These are phyloP conservation scores for Daldinia sp. DNA, from an alignment of 2,329 filamentous ascomycete genomes.

Conservation along the genomic window DNA sequence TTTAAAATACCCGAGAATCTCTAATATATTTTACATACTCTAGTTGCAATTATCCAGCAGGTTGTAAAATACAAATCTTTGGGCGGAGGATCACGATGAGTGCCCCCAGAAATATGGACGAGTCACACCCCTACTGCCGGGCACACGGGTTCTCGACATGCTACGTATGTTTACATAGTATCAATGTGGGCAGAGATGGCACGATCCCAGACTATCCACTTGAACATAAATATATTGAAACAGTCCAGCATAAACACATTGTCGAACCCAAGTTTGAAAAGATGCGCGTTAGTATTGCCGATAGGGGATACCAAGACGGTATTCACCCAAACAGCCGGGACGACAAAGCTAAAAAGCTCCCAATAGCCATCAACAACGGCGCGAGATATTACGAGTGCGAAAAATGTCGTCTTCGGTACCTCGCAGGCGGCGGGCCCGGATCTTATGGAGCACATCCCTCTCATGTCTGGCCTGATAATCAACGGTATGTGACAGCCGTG, in stretches of 20 bases:
- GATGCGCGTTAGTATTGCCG: neutral
- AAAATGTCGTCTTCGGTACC: slow-evolving; percentile 3
- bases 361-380: neutral
- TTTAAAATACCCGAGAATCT: neutral
- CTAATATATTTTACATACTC: neutral
- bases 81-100: neutral
- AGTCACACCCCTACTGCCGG: neutral
- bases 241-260: neutral
- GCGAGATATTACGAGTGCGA: neutral
- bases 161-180: slow-evolving; percentile 21
- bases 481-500: slow-evolving; percentile 11
- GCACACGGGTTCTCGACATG: slow-evolving; percentile 12
- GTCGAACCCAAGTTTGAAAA: slow-evolving; percentile 16
- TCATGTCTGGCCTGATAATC: slow-evolving; percentile 9
- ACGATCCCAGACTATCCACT: neutral
- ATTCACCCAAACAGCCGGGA: slow-evolving; percentile 6
- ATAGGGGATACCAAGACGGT: slow-evolving; percentile 3
- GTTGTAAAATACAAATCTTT: neutral
- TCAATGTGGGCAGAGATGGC: slow-evolving; percentile 1
- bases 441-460: slow-evolving; percentile 15
- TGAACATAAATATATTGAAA: slow-evolving; percentile 1
- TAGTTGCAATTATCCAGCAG: neutral
- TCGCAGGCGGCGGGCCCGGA: neutral
- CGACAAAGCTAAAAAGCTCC: neutral
- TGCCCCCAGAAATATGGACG: neutral